These are phyloP conservation scores for Leishmania turanica DNA, from an alignment of 208 protist species.

Conservation along the genomic window DNA sequence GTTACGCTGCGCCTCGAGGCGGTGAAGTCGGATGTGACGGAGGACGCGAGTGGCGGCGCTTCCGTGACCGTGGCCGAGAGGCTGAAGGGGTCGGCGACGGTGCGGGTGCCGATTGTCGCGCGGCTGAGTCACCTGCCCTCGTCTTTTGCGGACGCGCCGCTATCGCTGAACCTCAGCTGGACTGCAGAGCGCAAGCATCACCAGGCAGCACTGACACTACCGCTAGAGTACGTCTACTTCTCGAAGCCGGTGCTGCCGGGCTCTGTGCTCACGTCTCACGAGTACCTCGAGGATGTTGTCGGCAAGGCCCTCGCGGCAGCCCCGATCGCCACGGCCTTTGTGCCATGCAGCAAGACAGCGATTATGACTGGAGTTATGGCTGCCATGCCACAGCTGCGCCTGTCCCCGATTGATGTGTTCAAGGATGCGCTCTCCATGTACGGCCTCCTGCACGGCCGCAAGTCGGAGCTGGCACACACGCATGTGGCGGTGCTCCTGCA, in stretches of 20 bases:
- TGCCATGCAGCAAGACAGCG: constrained; percentile 44
- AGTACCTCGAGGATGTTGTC: constrained; percentile 51
- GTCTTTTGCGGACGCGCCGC: constrained; percentile 31
- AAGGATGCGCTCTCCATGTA: constrained; percentile 67
- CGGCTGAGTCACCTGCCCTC: constrained; percentile 35
- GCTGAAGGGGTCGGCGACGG: constrained; percentile 41
- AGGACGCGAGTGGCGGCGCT: neutral
- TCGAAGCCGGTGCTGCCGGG: constrained; percentile 33
- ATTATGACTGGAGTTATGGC: constrained; percentile 37
- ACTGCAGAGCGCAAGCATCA: constrained; percentile 41
- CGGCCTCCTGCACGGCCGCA: constrained; percentile 61
- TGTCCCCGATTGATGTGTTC: constrained; percentile 67
- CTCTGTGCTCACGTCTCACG: constrained; percentile 24
- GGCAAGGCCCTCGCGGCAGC: constrained; percentile 27
- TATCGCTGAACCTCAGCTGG: constrained; percentile 43
- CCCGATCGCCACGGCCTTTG: constrained; percentile 48
- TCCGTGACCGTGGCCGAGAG: constrained; percentile 36
- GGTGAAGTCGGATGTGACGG: neutral
- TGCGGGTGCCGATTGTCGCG: constrained; percentile 28
- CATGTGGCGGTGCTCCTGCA: constrained; percentile 75
- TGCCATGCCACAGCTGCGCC: constrained; percentile 40
- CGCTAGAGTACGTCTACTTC: constrained; percentile 66
- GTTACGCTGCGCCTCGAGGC: constrained; percentile 11
- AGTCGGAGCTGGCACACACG: constrained; percentile 35
- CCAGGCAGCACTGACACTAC: constrained; percentile 18